Evolutionary conservation across 306 rosid genomes (phyloP), one percentile per base, ranked within the genome.

Genomic region (Citrullus mucosospermus): DNA sequence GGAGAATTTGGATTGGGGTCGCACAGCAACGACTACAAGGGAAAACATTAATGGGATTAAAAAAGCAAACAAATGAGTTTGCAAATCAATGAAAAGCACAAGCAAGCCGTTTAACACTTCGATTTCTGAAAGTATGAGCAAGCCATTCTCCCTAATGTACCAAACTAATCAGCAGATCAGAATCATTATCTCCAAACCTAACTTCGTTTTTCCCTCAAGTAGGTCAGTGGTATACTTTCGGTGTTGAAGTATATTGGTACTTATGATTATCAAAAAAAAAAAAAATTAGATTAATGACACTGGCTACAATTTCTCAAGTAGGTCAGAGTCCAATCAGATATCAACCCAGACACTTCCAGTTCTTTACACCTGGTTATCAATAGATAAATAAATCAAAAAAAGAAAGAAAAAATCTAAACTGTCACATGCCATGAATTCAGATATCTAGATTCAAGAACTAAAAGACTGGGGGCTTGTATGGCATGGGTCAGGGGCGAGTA

Each of bases 1-100:
- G 99, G 99, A n/a, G 99, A 95, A 78, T 91, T 95, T 10, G 99
- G 96, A 83, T 95, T 95, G 50, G 99, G 99, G 62, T 95, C 99
- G 76, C 97, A 95, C 80, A 95, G 87, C 90, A 95, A 77, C n/a
- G 99, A 95, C 99, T 95, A 89, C 90, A 87, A 81, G 30, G 59
- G 82, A 20, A 86, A 81, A 78, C n/a, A 46, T 13, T 15, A 72
- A 17, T 7, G 1, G 9, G 25, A 32, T 36, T 46, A 46, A 9
- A 15, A 59, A 56, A 59, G 3, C 22, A 5, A 0, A 36, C 16
- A 34, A 53, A 60, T 74, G 53, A 30, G 54, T 73, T 76, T 55
- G 17, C 15, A 83, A 72, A 25, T 46, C 41, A 22, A 71, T 8
- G 58, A 50, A 53, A 73, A 73, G 62, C 17, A 53, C 5, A 6